Evolutionary conservation across 2,329 filamentous ascomycete species (phyloP).

Genomic region (Pseudocercospora pini-densiflorae): DNA sequence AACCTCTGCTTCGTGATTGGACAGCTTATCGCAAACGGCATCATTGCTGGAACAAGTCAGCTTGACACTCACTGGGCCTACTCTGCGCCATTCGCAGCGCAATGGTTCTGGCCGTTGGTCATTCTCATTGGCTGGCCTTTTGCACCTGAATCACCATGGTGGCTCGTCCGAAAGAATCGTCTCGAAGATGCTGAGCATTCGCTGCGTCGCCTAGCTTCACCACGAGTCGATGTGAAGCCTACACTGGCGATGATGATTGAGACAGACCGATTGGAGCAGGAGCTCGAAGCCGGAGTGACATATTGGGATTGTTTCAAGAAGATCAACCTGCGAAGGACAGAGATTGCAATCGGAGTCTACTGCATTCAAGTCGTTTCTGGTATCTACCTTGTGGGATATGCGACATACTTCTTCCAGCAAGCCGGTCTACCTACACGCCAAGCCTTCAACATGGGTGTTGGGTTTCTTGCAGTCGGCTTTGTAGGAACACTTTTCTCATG

Average conservation of each 20-base stretch:
- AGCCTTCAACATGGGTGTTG: constrained; percentile 49
- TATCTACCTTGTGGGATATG: constrained; percentile 49
- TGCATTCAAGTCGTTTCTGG: constrained; percentile 50
- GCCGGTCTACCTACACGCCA: constrained; percentile 46
- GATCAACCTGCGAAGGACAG: constrained; percentile 48
- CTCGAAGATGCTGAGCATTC: constrained; percentile 42
- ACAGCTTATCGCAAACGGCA: constrained; percentile 58
- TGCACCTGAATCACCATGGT: constrained; percentile 46
- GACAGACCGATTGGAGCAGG: constrained; percentile 43
- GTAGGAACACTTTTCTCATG: constrained; percentile 49
- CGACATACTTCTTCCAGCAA: constrained; percentile 55
- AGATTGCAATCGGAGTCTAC: constrained; percentile 51
- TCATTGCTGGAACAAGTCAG: constrained; percentile 42
- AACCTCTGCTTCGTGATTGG: constrained; percentile 68
- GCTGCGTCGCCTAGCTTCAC: constrained; percentile 42
- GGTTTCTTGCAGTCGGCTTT: constrained; percentile 48
- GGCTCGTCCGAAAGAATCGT: constrained; percentile 43
- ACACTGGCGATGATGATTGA: constrained; percentile 47
- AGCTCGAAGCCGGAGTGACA: constrained; percentile 45
- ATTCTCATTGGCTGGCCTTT: constrained; percentile 45
- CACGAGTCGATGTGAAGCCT: constrained; percentile 45
- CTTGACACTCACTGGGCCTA: constrained; percentile 48
- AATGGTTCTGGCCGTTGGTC: constrained; percentile 49
- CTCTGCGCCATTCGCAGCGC: constrained; percentile 50
- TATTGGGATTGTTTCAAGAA: constrained; percentile 49